phyloP scores from a whole-genome alignment of 2,329 filamentous ascomycete species.

The Pleochaeta shiraiana region DNA sequence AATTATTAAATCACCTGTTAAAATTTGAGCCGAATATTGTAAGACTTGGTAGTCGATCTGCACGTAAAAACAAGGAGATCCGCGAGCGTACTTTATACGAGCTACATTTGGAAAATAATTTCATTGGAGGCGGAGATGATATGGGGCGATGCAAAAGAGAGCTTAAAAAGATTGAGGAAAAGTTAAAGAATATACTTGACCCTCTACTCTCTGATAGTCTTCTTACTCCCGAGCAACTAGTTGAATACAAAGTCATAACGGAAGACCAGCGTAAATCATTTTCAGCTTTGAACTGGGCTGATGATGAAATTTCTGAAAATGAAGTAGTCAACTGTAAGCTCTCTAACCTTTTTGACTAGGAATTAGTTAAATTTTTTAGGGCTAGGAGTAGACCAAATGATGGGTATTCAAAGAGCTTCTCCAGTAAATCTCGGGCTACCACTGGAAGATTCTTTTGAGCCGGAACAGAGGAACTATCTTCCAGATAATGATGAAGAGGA shows the following conservation, averaged over 20 bases:
- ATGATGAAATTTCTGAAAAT: neutral
- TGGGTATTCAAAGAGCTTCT: conserved; percentile 2
- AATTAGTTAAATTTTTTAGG: conserved; percentile 1
- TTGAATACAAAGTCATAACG: conserved; percentile 34
- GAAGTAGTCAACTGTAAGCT: conserved; percentile 2
- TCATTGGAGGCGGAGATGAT: conserved; percentile 7
- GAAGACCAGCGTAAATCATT: conserved; percentile 41
- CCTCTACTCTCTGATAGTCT: conserved; percentile 23
- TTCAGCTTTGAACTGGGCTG: conserved; percentile 22
- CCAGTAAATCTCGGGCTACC: conserved; percentile 3
- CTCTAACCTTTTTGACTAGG: too few species aligned
- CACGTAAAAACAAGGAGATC: conserved; percentile 32
- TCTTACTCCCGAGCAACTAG: conserved; percentile 32
- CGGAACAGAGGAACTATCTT: neutral
- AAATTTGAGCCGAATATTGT: conserved; percentile 38
- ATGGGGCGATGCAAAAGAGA: conserved; percentile 6
- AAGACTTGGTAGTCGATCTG: conserved; percentile 25
- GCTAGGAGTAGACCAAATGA: conserved; percentile 3
- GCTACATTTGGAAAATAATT: conserved; percentile 24
- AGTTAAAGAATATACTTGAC: conserved; percentile 7
- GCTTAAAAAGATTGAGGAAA: neutral
- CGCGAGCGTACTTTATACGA: conserved; percentile 44
- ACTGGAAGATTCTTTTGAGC: conserved; percentile 4
- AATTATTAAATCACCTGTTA: conserved; percentile 33
- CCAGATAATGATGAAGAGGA: conserved; percentile 12